Conservation (phyloP, 257 asterid species). For the Solanum sejunctum region DNA sequence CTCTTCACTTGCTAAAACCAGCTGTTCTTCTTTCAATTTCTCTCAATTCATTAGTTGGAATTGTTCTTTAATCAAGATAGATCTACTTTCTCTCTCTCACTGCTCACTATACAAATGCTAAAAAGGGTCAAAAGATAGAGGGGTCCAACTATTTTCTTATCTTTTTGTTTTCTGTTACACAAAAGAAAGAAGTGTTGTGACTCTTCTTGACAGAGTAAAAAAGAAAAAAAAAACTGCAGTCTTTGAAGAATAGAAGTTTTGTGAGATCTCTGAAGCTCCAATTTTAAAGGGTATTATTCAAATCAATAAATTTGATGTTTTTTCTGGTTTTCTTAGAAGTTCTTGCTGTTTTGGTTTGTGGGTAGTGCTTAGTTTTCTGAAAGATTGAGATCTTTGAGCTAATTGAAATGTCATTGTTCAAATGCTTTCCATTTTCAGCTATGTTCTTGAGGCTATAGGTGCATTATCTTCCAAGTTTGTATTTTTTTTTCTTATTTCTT, state of each 20-base stretch:
- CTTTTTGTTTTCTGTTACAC: not conserved
- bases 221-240: not conserved
- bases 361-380: not conserved
- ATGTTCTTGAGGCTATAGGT: not conserved
- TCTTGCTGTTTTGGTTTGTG: not conserved
- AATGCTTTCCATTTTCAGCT: not conserved
- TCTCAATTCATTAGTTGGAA: not conserved
- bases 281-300: not conserved
- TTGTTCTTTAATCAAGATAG: not conserved
- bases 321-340: not conserved
- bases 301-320: not conserved
- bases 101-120: not conserved
- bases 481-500: not conserved
- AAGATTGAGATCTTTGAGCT: not conserved
- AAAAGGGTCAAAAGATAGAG: not conserved
- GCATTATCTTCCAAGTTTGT: not conserved
- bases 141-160: conserved; percentile 1
- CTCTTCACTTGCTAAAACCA: conserved; percentile 19
- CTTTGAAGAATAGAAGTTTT: not conserved
- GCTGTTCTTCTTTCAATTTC: conserved; percentile 22
- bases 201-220: not conserved
- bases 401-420: not conserved
- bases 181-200: not conserved
- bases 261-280: not conserved
- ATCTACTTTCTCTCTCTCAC: conserved; percentile 8